Evolutionary conservation across 768 basidiomycete species (phyloP).

Genomic region (Boletellus emodensis): DNA sequence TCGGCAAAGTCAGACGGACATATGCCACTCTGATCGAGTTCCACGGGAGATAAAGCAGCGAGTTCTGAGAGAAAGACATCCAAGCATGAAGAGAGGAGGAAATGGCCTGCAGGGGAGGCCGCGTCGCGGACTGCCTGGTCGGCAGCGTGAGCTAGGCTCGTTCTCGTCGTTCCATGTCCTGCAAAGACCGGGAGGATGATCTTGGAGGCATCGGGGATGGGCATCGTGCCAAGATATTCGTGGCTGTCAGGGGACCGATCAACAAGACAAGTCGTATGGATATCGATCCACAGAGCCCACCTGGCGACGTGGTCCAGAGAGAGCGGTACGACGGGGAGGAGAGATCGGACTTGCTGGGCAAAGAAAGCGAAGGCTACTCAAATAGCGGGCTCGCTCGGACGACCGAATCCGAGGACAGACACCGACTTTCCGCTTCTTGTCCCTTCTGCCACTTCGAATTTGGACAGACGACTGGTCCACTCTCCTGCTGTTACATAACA

Average conservation of each 20-base stretch:
- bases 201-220: background rate
- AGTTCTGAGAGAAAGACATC: slow-evolving; percentile 50
- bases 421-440: slow-evolving; percentile 19
- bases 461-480: slow-evolving; percentile 6
- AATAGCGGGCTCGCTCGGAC: slow-evolving; percentile 8
- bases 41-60: slow-evolving; percentile 37
- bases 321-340: background rate
- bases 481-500: slow-evolving; percentile 21
- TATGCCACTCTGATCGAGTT: slow-evolving; percentile 36
- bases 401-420: slow-evolving; percentile 16
- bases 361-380: slow-evolving; percentile 5
- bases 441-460: slow-evolving; percentile 15
- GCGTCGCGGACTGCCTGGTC: slow-evolving; percentile 42
- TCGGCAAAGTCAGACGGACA: slow-evolving; percentile 42
- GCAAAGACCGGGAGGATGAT: slow-evolving; percentile 48
- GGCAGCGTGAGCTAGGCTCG: slow-evolving; percentile 30
- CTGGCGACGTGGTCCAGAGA: slow-evolving; percentile 2
- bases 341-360: background rate
- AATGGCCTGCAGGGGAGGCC: slow-evolving; percentile 36
- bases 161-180: slow-evolving; percentile 47
- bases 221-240: slow-evolving; percentile 3
- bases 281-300: background rate
- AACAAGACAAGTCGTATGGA: background rate
- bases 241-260: background rate
- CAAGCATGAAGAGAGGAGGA: slow-evolving; percentile 49